A percentile compares a stretch with the other conserved stretches of the same genome.
These are phyloP conservation scores for Gynandropsis gynandra DNA, from an alignment of 345 rosid species.

Conservation along the genomic window DNA sequence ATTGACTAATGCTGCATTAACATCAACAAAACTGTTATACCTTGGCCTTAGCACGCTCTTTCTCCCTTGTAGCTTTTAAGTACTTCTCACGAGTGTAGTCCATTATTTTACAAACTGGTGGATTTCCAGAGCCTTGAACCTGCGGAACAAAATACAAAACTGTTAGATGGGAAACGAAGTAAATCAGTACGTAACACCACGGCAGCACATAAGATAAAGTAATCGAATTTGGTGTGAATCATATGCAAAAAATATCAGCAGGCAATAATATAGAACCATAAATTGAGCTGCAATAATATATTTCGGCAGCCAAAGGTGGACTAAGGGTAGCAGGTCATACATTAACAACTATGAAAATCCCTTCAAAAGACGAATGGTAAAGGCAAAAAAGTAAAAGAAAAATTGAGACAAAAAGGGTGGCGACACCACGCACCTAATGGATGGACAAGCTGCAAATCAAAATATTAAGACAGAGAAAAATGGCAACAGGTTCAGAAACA, in stretches of 20 bases:
- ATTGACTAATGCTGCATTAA: neutral
- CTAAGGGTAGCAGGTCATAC: neutral
- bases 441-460: neutral
- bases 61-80: constrained; percentile 26
- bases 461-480: neutral
- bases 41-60: constrained; percentile 34
- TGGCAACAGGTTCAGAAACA: neutral
- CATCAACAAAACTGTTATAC: constrained; percentile 16
- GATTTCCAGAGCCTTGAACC: constrained; percentile 28
- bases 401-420: neutral
- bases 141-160: constrained; percentile 5
- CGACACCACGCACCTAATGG: too few relatives aligned
- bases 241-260: neutral
- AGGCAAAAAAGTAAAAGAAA: neutral
- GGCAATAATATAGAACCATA: neutral
- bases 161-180: neutral
- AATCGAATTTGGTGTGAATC: too few relatives aligned
- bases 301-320: neutral
- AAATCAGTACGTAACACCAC: neutral
- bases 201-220: neutral
- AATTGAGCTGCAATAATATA: neutral
- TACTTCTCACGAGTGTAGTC: constrained; percentile 25
- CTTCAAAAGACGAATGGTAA: neutral
- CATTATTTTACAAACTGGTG: constrained; percentile 32
- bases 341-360: neutral